These are phyloP conservation scores for Torulaspora delbrueckii DNA, from an alignment of 805 yeast genomes.

Conservation along the genomic window DNA sequence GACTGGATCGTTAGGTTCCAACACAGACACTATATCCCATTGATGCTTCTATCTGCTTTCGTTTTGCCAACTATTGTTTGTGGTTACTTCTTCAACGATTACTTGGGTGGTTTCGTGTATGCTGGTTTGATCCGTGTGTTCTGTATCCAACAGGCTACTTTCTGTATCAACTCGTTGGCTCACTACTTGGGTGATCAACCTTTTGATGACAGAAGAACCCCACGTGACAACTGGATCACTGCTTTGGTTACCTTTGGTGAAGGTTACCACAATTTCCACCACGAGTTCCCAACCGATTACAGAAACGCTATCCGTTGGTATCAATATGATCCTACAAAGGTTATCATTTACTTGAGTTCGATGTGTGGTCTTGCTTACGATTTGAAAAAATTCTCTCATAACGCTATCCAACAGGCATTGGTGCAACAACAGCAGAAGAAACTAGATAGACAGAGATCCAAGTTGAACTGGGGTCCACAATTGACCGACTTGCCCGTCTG, in stretches of 20 bases:
- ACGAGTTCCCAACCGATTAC: constrained; percentile 85
- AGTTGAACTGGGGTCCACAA: constrained; percentile 72
- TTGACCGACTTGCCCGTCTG: constrained; percentile 65
- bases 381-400: constrained; percentile 70
- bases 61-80: constrained; percentile 57
- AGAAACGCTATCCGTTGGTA: constrained; percentile 85
- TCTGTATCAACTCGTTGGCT: constrained; percentile 80
- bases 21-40: constrained; percentile 65
- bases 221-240: constrained; percentile 75
- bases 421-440: constrained; percentile 81
- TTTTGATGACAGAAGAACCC: constrained; percentile 81
- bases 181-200: constrained; percentile 87
- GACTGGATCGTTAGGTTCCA: constrained; percentile 79
- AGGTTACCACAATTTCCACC: constrained; percentile 88
- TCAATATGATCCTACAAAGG: constrained; percentile 81
- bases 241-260: constrained; percentile 84
- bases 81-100: constrained; percentile 55
- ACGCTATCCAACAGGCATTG: constrained; percentile 77
- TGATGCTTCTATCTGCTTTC: constrained; percentile 60
- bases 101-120: constrained; percentile 67
- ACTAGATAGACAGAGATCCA: constrained; percentile 55
- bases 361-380: constrained; percentile 66
- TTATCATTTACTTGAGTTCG: constrained; percentile 52
- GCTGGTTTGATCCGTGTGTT: constrained; percentile 69
- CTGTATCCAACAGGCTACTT: constrained; percentile 77